Evolutionary conservation across 345 rosid species (phyloP), one percentile per base, ranked within the genome.

Genomic region (Draba incana): DNA sequence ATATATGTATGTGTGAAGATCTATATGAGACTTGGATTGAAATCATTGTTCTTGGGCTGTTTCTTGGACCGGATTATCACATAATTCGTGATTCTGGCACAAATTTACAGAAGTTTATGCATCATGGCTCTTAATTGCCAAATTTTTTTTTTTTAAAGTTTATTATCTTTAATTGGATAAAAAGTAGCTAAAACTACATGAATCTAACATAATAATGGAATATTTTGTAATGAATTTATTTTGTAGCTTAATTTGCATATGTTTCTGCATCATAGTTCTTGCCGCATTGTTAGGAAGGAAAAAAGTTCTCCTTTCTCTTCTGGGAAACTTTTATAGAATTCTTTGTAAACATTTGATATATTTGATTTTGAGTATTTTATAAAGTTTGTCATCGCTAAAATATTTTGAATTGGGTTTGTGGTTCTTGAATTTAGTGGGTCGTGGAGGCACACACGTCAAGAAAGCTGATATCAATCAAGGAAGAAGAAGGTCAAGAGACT

Each of bases 361-460:
- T 28, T 9, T 20, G 2, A 12, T 66, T 12, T 39, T n/a, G 7
- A 30, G 6, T 14, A 15, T 42, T 23, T 31, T 52, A 51, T 44
- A 13, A 44, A 52, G 38, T 0, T 24, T 62, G 24, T 62, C 48
- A 41, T 6, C 2, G 45, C 11, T 43, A 53, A 44, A 20, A 53
- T 13, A 25, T 47, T 50, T 24, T 14, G 12, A 62, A 54, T 5
- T 7, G 68, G 7, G 33, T 43, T 49, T 41, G n/a, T 56, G 57
- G 44, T 48, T 24, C 28, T 55, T 43, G n/a, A 30, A 20, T 30
- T 15, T 43, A 68, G 74, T 53, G 54, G 69, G 24, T 54, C 52
- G 69, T 75, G 39, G 73, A 68, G 54, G 78, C 74, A 57, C 71
- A 65, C 66, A 72, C 66, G 45, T 72, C 59, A 30, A 68, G 78